A percentile compares a stretch with the other conserved stretches of the same genome.
Evolutionary conservation across 306 rosid species (phyloP).

Genomic region (Delonix regia): DNA sequence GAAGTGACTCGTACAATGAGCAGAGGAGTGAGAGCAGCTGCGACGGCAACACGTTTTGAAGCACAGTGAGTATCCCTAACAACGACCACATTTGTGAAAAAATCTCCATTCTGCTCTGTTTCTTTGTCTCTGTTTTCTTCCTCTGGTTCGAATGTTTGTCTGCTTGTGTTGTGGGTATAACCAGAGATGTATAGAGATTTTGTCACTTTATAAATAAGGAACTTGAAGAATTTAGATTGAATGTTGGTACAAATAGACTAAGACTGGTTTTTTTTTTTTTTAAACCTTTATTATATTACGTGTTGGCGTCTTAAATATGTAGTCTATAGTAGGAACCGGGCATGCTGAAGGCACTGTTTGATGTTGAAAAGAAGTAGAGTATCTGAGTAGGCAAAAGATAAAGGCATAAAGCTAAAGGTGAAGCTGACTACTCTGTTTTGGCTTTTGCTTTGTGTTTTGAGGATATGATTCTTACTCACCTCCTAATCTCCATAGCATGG

Average conservation of each 20-base stretch:
- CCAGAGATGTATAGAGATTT: slow-evolving; percentile 8
- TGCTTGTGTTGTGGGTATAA: neutral
- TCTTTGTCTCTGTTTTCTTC: neutral
- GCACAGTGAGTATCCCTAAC: slow-evolving; percentile 73
- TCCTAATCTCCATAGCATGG: slow-evolving; percentile 25
- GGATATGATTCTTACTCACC: slow-evolving; percentile 30
- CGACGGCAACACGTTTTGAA: slow-evolving; percentile 77
- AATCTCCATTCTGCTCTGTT: slow-evolving; percentile 55
- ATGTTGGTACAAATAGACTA: slow-evolving; percentile 12
- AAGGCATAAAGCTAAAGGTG: slow-evolving; percentile 49
- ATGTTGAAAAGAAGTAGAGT: slow-evolving; percentile 33
- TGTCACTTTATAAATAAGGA: neutral
- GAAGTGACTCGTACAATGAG: slow-evolving; percentile 73
- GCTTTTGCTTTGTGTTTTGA: slow-evolving; percentile 47
- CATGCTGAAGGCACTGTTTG: slow-evolving; percentile 40
- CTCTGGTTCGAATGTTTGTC: neutral
- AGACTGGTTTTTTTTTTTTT: neutral
- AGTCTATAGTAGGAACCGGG: slow-evolving; percentile 30
- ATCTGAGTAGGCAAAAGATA: slow-evolving; percentile 47
- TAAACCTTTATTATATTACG: no score
- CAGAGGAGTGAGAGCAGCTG: slow-evolving; percentile 78
- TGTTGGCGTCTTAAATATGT: no score
- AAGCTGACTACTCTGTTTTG: slow-evolving; percentile 41
- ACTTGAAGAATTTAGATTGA: neutral
- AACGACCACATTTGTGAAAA: slow-evolving; percentile 84